These are phyloP conservation scores for Acmispon strigosus DNA, from an alignment of 306 rosid genomes.

Conservation along the genomic window DNA sequence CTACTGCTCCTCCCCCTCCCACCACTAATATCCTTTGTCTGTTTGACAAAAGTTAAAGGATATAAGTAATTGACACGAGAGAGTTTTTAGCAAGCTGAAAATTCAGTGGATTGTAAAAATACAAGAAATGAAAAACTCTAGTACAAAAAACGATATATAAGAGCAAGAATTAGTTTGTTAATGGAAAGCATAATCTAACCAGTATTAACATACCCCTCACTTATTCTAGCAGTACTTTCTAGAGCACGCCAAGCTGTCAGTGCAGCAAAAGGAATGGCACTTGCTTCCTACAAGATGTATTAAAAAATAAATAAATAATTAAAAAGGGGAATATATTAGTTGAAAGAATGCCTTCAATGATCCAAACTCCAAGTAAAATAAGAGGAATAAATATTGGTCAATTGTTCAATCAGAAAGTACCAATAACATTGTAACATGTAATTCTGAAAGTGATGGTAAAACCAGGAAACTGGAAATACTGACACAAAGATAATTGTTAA, in stretches of 20 bases:
- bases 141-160: background rate
- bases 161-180: background rate
- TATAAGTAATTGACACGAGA: slow-evolving; percentile 17
- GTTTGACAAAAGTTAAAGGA: slow-evolving; percentile 28
- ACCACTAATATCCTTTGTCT: slow-evolving; percentile 83
- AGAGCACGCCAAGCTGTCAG: slow-evolving; percentile 99
- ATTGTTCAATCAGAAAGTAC: slow-evolving; percentile 8
- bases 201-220: slow-evolving; percentile 68
- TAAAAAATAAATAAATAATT: background rate
- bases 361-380: slow-evolving; percentile 7
- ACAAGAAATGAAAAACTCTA: background rate
- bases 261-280: slow-evolving; percentile 97
- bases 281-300: slow-evolving; percentile 55
- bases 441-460: background rate
- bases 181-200: slow-evolving; percentile 8
- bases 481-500: background rate
- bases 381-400: background rate
- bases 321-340: no score
- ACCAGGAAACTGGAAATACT: background rate
- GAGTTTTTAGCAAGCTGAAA: background rate
- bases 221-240: slow-evolving; percentile 77
- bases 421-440: background rate
- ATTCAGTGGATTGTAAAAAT: slow-evolving; percentile 8
- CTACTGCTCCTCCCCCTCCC: slow-evolving; percentile 99
- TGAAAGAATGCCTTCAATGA: slow-evolving; percentile 1